A percentile compares a stretch with the other conserved stretches of the same genome.
Evolutionary conservation across 345 rosid species (phyloP).

Genomic region (Raphanus raphanistrum): DNA sequence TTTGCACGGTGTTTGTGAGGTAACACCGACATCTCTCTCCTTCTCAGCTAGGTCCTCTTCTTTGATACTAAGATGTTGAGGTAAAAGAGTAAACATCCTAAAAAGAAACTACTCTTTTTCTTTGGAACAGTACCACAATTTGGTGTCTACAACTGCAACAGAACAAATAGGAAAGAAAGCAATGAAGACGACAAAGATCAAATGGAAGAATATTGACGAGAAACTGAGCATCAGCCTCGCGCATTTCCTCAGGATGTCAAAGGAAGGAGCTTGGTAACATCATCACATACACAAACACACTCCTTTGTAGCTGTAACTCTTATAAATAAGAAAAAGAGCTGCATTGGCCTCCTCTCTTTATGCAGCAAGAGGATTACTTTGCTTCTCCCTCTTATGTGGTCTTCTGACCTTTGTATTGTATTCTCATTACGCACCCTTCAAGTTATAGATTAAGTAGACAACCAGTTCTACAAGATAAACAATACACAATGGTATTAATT

Average conservation of each 20-base stretch:
- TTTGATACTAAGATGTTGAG: background rate
- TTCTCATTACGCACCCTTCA: background rate
- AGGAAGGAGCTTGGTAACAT: constrained; percentile 63
- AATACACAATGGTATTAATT: background rate
- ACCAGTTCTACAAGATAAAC: background rate
- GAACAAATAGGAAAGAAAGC: constrained; percentile 46
- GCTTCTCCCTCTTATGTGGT: background rate
- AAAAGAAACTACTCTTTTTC: constrained; percentile 7
- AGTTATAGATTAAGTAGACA: background rate
- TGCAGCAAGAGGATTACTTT: background rate
- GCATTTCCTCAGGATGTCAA: constrained; percentile 46
- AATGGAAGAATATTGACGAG: constrained; percentile 36
- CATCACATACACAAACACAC: background rate
- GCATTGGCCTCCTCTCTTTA: constrained; percentile 8
- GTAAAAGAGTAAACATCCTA: background rate
- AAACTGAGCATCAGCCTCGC: constrained; percentile 63
- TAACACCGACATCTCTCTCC: constrained; percentile 18
- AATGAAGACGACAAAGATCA: constrained; percentile 54
- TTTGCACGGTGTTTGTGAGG: constrained; percentile 96
- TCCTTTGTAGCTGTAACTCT: constrained; percentile 21
- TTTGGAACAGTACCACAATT: constrained; percentile 67
- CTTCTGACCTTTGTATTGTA: constrained; percentile 59
- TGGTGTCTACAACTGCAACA: constrained; percentile 67
- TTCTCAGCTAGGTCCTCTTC: background rate
- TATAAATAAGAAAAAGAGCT: constrained; percentile 16